phyloP scores from a whole-genome alignment of 345 rosid species.

The Cochlearia excelsa region DNA sequence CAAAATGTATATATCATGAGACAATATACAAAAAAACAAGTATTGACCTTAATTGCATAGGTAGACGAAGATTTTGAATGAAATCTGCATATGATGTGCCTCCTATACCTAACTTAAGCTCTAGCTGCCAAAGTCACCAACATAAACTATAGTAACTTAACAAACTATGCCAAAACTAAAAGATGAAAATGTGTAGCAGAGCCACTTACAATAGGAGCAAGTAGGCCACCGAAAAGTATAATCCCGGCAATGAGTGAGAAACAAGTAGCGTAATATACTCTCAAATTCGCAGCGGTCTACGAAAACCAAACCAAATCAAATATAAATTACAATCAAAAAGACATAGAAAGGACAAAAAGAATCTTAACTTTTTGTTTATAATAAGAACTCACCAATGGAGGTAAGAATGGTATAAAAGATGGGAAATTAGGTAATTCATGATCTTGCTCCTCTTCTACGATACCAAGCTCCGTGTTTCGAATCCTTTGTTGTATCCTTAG shows the following conservation, averaged over 20 bases:
- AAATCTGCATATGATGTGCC: constrained; percentile 93
- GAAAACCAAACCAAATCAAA: constrained; percentile 22
- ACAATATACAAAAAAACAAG: neutral
- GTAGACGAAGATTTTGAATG: constrained; percentile 67
- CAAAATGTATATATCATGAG: too few relatives aligned
- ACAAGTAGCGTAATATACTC: constrained; percentile 74
- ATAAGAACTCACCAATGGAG: constrained; percentile 66
- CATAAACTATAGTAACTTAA: neutral
- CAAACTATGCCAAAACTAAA: constrained; percentile 2
- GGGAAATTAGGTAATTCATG: constrained; percentile 88
- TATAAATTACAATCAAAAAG: neutral
- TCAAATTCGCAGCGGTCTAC: constrained; percentile 80
- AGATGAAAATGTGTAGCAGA: constrained; percentile 11
- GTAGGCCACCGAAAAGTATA: constrained; percentile 83
- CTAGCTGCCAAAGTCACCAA: constrained; percentile 51
- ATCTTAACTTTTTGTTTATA: neutral
- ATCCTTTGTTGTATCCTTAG: constrained; percentile 91
- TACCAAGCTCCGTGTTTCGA: constrained; percentile 70
- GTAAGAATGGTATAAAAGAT: constrained; percentile 94
- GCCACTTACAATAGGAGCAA: constrained; percentile 74
- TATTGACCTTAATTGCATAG: constrained; percentile 82
- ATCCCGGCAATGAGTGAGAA: constrained; percentile 86
- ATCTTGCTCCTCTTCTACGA: constrained; percentile 50
- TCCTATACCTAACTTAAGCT: constrained; percentile 88
- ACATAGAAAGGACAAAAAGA: constrained; percentile 14